Evolutionary conservation across 2,329 filamentous ascomycete genomes (phyloP).

Genomic region (Aphanoascus verrucosus): DNA sequence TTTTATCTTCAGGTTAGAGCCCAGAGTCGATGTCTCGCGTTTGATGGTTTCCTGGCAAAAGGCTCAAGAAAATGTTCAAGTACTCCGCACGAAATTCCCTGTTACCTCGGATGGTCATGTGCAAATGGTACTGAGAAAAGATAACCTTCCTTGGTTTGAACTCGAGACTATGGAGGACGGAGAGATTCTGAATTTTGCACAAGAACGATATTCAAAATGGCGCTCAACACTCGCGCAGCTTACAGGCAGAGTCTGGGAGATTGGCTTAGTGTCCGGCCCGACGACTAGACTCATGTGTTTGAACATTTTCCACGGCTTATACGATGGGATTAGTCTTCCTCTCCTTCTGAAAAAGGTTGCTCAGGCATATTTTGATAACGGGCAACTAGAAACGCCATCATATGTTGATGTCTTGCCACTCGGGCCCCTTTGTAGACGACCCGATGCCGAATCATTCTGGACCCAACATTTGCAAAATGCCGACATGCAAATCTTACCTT

Average conservation of each 20-base stretch:
- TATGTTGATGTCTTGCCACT: constrained; percentile 59
- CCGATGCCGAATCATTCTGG: constrained; percentile 59
- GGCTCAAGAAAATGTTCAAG: constrained; percentile 45
- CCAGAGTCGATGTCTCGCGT: constrained; percentile 34
- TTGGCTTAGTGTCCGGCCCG: constrained; percentile 23
- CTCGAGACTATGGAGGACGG: constrained; percentile 22
- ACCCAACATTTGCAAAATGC: constrained; percentile 40
- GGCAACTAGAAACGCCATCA: constrained; percentile 33
- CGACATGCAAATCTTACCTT: constrained; percentile 22
- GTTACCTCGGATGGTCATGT: constrained; percentile 64
- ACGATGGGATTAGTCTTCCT: constrained; percentile 70
- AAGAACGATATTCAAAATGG: constrained; percentile 42
- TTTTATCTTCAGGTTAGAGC: constrained; percentile 52
- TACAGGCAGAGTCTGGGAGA: constrained; percentile 25
- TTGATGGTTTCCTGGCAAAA: constrained; percentile 50
- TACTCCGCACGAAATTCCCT: constrained; percentile 64
- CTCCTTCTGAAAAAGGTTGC: constrained; percentile 53
- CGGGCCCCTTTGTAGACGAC: constrained; percentile 51
- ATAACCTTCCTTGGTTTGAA: constrained; percentile 38
- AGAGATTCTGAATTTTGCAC: constrained; percentile 27
- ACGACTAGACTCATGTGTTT: constrained; percentile 42
- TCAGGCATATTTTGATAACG: constrained; percentile 38
- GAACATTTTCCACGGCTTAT: constrained; percentile 74
- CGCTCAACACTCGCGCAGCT: constrained; percentile 41
- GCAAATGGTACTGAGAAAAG: constrained; percentile 53